Conservation (phyloP, 1,139 yeast genomes). For the Suhomyces kunorum region DNA sequence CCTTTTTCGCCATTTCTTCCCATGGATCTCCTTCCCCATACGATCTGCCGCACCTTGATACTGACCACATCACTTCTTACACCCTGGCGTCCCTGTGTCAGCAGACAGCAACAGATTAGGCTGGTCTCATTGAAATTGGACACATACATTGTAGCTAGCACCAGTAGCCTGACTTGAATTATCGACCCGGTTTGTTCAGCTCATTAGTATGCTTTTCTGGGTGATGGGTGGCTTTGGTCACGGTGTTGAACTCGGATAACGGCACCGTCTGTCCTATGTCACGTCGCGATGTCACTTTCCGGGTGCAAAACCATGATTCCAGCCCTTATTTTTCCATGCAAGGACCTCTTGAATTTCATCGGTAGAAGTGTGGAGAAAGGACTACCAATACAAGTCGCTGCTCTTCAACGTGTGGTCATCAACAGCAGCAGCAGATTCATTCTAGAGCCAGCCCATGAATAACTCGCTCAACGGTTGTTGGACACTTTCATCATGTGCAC, state of each 20-base stretch:
- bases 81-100: too few species aligned
- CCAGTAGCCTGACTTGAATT: neutral
- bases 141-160: neutral
- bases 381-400: too few species aligned
- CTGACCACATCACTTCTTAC: too few species aligned
- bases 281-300: constrained; percentile 10
- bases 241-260: neutral
- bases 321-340: constrained; percentile 29
- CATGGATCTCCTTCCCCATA: too few species aligned
- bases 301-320: constrained; percentile 19
- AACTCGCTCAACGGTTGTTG: constrained; percentile 12
- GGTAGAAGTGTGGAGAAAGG: constrained; percentile 17
- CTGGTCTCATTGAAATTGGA: too few species aligned
- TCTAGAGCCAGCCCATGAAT: constrained; percentile 6
- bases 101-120: too few species aligned
- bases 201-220: neutral
- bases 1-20: too few species aligned
- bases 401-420: too few species aligned
- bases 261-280: constrained; percentile 8
- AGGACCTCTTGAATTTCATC: constrained; percentile 26
- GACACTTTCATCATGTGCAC: constrained; percentile 15
- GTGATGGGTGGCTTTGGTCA: neutral
- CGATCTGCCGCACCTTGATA: too few species aligned
- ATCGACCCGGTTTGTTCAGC: neutral
- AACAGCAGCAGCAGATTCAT: constrained; percentile 9